Evolutionary conservation across 768 basidiomycete genomes (phyloP).

Genomic region (Leccinum fibrillosum): DNA sequence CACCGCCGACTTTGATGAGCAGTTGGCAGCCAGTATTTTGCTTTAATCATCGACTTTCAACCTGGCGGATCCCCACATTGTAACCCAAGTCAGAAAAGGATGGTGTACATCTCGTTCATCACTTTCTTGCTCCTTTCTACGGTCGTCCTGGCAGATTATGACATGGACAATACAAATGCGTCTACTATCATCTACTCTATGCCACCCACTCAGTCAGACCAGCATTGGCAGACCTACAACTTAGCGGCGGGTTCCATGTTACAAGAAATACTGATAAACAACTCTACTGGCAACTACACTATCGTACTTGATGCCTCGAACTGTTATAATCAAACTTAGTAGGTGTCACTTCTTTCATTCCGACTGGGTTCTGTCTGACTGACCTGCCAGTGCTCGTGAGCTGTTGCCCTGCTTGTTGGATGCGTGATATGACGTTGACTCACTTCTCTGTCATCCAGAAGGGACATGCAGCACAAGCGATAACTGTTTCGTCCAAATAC

Average conservation of each 20-base stretch:
- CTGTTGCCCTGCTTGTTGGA: neutral
- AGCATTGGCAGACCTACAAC: slow-evolving; percentile 6
- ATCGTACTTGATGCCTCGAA: slow-evolving; percentile 15
- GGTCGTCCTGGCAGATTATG: too few species aligned
- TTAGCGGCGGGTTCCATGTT: neutral
- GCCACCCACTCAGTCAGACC: slow-evolving; percentile 10
- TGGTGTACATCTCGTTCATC: too few species aligned
- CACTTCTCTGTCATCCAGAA: slow-evolving; percentile 3
- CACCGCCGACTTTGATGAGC: too few species aligned
- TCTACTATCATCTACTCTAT: slow-evolving; percentile 20
- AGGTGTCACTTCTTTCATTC: neutral
- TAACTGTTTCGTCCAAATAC: slow-evolving; percentile 17
- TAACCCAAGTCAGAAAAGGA: too few species aligned
- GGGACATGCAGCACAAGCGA: slow-evolving; percentile 14
- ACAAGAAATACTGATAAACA: slow-evolving; percentile 5
- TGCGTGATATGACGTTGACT: neutral
- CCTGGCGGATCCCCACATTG: too few species aligned
- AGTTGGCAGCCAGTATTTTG: too few species aligned
- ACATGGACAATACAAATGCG: slow-evolving; percentile 22
- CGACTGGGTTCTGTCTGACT: neutral
- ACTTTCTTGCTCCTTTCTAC: too few species aligned
- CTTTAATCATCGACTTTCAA: too few species aligned
- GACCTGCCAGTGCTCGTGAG: slow-evolving; percentile 16
- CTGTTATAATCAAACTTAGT: slow-evolving; percentile 26
- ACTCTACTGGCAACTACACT: slow-evolving; percentile 16